Evolutionary conservation across 768 basidiomycete species (phyloP).

Genomic region (Panaeolus cyanescens): DNA sequence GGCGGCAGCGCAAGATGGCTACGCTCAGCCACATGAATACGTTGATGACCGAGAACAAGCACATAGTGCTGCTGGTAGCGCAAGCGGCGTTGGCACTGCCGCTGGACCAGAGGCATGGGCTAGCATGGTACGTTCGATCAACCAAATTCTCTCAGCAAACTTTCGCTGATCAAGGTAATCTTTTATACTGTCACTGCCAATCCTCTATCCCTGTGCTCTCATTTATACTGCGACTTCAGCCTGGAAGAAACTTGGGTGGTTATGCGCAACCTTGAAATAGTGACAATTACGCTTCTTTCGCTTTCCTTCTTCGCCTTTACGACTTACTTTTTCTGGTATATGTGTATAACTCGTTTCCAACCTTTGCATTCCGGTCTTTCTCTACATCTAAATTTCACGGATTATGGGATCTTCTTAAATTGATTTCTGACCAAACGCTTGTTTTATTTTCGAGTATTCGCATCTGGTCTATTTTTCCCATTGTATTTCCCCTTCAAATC

Average conservation of each 20-base stretch:
- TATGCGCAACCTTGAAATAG: not conserved
- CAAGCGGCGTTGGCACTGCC: conserved; percentile 1
- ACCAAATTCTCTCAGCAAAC: not conserved
- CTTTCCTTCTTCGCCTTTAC: not conserved
- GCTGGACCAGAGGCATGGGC: not conserved
- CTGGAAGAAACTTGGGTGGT: not conserved
- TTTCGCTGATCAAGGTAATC: not conserved
- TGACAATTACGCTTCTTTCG: not conserved
- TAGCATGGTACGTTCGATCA: not conserved
- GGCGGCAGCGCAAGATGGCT: conserved; percentile 54
- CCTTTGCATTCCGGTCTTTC: not conserved
- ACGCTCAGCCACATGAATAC: conserved; percentile 53
- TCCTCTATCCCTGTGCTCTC: not conserved
- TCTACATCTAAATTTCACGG: not conserved
- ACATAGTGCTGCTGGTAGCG: not conserved
- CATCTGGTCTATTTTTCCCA: not conserved
- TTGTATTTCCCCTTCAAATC: not conserved
- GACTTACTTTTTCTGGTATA: not conserved
- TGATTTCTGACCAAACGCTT: not conserved
- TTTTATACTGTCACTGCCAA: not conserved
- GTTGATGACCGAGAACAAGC: not conserved
- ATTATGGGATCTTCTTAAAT: not conserved
- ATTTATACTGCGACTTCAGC: not conserved
- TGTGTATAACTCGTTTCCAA: not conserved
- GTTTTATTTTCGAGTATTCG: not conserved